These are phyloP conservation scores for Zasmidium citrigriseum DNA, from an alignment of 2,329 filamentous ascomycete genomes.

Conservation along the genomic window DNA sequence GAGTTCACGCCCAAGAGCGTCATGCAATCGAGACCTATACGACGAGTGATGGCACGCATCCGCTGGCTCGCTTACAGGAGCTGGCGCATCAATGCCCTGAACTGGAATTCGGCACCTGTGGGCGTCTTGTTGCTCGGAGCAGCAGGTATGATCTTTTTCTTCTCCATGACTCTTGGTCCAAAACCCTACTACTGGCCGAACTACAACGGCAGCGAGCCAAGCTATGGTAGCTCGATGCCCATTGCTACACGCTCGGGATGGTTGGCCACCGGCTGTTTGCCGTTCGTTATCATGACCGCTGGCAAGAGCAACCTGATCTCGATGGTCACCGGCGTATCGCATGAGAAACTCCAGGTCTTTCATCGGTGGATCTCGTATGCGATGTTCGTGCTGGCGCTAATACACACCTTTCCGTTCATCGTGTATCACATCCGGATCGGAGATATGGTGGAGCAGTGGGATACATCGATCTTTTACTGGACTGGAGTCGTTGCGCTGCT, in stretches of 20 bases:
- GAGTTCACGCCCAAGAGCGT: slow-evolving; percentile 20
- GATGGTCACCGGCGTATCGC: slow-evolving; percentile 54
- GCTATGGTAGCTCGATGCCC: slow-evolving; percentile 54
- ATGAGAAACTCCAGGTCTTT: slow-evolving; percentile 59
- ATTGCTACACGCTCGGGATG: slow-evolving; percentile 55
- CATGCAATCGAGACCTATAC: background rate
- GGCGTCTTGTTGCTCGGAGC: slow-evolving; percentile 45
- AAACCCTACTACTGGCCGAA: slow-evolving; percentile 51
- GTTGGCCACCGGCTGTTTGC: slow-evolving; percentile 54
- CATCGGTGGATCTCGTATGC: slow-evolving; percentile 57
- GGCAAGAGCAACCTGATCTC: slow-evolving; percentile 59
- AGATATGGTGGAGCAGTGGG: slow-evolving; percentile 51
- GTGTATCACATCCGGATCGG: slow-evolving; percentile 52
- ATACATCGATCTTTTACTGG: slow-evolving; percentile 52
- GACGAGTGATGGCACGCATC: slow-evolving; percentile 35
- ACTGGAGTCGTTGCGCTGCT: slow-evolving; percentile 58
- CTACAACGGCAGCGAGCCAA: slow-evolving; percentile 10
- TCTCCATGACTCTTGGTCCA: slow-evolving; percentile 42
- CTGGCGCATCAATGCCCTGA: slow-evolving; percentile 36
- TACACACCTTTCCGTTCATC: slow-evolving; percentile 63
- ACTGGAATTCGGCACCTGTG: slow-evolving; percentile 47
- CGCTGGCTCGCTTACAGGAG: slow-evolving; percentile 46
- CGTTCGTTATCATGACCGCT: slow-evolving; percentile 47
- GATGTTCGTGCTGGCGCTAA: slow-evolving; percentile 57
- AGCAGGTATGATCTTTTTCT: slow-evolving; percentile 49